Base-by-base conservation (phyloP, 2,329 filamentous ascomycete genomes). In the Mollisiaceae sp. region DNA sequence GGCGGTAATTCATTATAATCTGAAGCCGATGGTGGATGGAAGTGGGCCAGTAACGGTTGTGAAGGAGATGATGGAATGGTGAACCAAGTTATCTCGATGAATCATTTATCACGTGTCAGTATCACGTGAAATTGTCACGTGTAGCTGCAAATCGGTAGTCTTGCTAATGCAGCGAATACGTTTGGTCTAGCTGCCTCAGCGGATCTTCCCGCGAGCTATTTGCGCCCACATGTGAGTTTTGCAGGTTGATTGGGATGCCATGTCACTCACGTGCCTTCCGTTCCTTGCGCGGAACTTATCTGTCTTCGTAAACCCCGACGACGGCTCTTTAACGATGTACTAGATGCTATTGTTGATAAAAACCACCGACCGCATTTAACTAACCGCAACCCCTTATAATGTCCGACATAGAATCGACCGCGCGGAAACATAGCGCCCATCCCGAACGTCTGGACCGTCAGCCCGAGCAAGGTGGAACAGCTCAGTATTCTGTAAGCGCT, bases 11-110 rank as follows among this genome's bases (percentile, higher is more conserved):
- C 22, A 54, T 54, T 54, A 54, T 54, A 54, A 14, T 8, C 8
- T 9, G 27, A 54, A 35, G 22, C 50, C 50, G 4, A 12, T 8
- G 8, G 50, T 6, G 24, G 24, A 18, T 3, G 50, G 24, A 27
- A 24, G 50, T 18, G 24, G 2, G 9, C 22, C 22, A n/a, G 22
- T 54, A 12, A 54, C 50, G 14, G 18, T 12, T 27, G 18, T 54
- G 24, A 54, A 18, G 9, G 50, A 54, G 50, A 32, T 32, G 8
- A 54, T 54, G 3, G 50, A 54, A 24, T 54, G 50, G 50, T 54
- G 24, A 54, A 11, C 22, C 8, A 14, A 27, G 27, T 27, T 54
- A 1, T 6, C 9, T 50, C 5, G 8, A 11, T n/a, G 20, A 8
- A 24, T 11, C 3, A 11, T 1, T 50, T 20, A 22, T 50, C 4